Percentiles rank a stretch among this genome's conserved stretches.
Conservation (phyloP, 768 basidiomycete genomes). For the Sporobolomyces pararoseus region DNA sequence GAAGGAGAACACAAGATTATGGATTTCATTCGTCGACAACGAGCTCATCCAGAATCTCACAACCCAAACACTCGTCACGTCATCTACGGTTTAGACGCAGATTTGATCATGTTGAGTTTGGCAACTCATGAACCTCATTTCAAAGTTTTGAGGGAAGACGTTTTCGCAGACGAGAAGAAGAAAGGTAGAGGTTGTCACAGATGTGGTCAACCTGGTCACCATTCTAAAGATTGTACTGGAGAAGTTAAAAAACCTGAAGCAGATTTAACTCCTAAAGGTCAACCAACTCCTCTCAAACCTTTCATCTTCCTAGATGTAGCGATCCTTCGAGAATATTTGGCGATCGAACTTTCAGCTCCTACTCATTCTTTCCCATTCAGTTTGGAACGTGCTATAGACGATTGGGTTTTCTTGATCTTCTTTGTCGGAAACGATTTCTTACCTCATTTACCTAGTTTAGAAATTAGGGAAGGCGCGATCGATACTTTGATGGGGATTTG, state of each 20-base stretch:
- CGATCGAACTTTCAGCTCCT: constrained; percentile 86
- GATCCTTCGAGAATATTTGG: constrained; percentile 92
- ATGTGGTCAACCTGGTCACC: constrained; percentile 92
- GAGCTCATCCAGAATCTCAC: constrained; percentile 71
- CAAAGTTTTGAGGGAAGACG: constrained; percentile 94
- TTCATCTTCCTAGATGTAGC: constrained; percentile 99
- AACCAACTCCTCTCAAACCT: constrained; percentile 71
- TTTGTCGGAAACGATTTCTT: constrained; percentile 99
- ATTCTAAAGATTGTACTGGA: constrained; percentile 90
- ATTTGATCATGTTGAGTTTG: constrained; percentile 96
- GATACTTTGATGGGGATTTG: constrained; percentile 94
- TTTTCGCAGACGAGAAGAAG: constrained; percentile 65
- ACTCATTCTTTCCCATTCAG: constrained; percentile 76
- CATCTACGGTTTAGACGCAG: constrained; percentile 97
- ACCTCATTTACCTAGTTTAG: constrained; percentile 93
- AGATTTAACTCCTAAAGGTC: constrained; percentile 53
- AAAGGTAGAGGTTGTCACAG: constrained; percentile 73
- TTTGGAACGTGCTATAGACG: constrained; percentile 95
- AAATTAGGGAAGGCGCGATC: constrained; percentile 98
- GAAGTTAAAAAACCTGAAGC: constrained; percentile 59
- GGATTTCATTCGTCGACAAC: constrained; percentile 91
- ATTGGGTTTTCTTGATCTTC: constrained; percentile 99
- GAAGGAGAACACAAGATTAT: constrained; percentile 99
- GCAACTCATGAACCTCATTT: constrained; percentile 99
- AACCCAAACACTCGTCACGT: constrained; percentile 94